phyloP scores from a whole-genome alignment of 1,139 yeast species.

The Protomyces inundatus region DNA sequence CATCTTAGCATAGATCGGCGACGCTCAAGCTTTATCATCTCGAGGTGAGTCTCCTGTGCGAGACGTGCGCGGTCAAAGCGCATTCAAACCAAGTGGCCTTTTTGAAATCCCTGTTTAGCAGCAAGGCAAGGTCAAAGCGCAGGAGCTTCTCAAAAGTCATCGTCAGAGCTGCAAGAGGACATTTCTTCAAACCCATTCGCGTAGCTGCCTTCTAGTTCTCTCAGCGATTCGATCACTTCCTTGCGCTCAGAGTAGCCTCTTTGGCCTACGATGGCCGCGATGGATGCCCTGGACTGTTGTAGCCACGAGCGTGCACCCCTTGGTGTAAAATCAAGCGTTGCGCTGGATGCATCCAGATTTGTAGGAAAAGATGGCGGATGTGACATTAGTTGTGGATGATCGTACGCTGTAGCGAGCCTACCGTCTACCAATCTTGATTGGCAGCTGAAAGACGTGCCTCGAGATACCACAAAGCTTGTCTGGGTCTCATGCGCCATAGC shows the following conservation, averaged over 20 bases:
- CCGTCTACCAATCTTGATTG: constrained; percentile 3
- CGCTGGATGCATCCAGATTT: not conserved
- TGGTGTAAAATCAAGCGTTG: constrained; percentile 1
- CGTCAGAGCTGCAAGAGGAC: constrained; percentile 8
- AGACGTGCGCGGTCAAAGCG: no score
- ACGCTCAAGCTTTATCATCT: no score
- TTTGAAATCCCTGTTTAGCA: no score
- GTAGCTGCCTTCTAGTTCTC: constrained; percentile 11
- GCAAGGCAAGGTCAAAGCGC: not conserved
- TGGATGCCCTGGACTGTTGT: not conserved
- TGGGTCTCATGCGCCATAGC: not conserved
- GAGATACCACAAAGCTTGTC: not conserved
- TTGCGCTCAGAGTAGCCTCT: constrained; percentile 14
- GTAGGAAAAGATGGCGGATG: constrained; percentile 13
- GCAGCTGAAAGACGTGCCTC: not conserved
- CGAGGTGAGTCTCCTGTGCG: no score
- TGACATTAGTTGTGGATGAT: not conserved
- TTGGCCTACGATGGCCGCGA: constrained; percentile 4
- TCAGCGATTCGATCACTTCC: constrained; percentile 2
- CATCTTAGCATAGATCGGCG: no score
- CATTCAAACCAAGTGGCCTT: no score
- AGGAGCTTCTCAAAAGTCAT: constrained; percentile 2
- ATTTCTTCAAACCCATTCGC: constrained; percentile 2
- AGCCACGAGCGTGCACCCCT: not conserved
- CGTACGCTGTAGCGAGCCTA: not conserved